Base-by-base conservation (phyloP, 148 eudicot genomes). In the Drosera capensis region DNA sequence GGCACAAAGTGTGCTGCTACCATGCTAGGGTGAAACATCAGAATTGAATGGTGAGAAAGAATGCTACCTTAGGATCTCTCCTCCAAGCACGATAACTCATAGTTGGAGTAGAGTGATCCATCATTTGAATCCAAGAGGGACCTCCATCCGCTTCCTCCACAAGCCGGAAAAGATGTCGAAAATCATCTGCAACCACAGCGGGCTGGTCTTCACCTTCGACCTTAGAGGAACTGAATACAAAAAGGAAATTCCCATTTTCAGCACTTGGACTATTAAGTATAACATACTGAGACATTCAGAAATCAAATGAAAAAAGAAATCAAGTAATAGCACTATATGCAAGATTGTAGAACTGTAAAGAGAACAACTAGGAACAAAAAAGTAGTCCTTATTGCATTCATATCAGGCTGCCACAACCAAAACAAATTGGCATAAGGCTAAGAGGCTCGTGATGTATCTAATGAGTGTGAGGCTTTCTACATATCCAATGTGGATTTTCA, bases 31-130 rank as follows among this genome's bases (percentile, higher is more conserved):
- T 3, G 16, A 3, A 38, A 38, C 11, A 17, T 16, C 4, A 38
- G 19, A 38, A 17, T 7, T 19, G 31, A 39, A 21, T 39, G 18
- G 7, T 7, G 7, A 17, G 22, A 30, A 1, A 52, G 14, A 9
- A 2, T 9, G 16, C 48, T 68, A 84, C 95, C 90, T 74, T 79
- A 16, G 95, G 85, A 48, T 84, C 95, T 56, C 74, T 75, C 49
- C 85, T 79, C 95, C 95, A 84, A 22, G 88, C 95, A 57, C 80
- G 76, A 59, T 74, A 84, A 29, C 71, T 45, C 81, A 84, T 54
- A 64, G 71, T 80, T 29, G 80, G 59, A 23, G 79, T 80, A 42
- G 73, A 66, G 45, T 70, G 80, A 21, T 77, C 90, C 82, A 84
- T 84, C 79, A 84, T 46, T 57, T 59, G 65, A 60, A 80, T 88